Conservation (phyloP, 805 yeast species). For the Candida takata region DNA sequence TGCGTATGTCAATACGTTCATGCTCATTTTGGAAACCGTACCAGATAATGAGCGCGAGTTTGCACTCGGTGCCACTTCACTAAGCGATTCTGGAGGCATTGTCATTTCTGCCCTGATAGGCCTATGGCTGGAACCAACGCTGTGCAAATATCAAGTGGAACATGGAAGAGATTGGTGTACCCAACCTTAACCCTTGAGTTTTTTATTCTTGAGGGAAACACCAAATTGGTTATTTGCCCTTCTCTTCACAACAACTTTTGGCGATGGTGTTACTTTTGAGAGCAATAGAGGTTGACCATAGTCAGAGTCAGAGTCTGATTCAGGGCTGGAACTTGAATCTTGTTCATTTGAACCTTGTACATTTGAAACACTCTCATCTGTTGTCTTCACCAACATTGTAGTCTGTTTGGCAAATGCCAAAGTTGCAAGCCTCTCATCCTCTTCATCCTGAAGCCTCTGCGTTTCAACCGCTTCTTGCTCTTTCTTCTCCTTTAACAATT, state of each 20-base stretch:
- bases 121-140: slow-evolving; percentile 60
- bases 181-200: slow-evolving; percentile 20
- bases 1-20: slow-evolving; percentile 83
- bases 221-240: slow-evolving; percentile 17
- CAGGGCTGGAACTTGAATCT: not conserved
- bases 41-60: slow-evolving; percentile 55
- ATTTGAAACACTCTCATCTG: too few species aligned
- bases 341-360: too few species aligned
- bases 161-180: slow-evolving; percentile 80
- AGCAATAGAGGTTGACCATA: slow-evolving; percentile 11
- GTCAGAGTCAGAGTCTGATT: slow-evolving; percentile 15
- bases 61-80: slow-evolving; percentile 75
- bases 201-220: slow-evolving; percentile 6
- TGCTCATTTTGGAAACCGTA: slow-evolving; percentile 60
- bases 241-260: slow-evolving; percentile 11
- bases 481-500: not conserved
- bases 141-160: slow-evolving; percentile 65
- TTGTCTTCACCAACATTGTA: not conserved
- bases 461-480: not conserved
- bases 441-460: slow-evolving; percentile 9
- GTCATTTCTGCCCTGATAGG: slow-evolving; percentile 75
- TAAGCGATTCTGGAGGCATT: slow-evolving; percentile 81
- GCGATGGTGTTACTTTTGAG: slow-evolving; percentile 3
- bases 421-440: slow-evolving; percentile 18
- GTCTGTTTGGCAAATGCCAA: slow-evolving; percentile 10